Conservation (phyloP, 176 grass and related monocot species). For the Musa itinerans region DNA sequence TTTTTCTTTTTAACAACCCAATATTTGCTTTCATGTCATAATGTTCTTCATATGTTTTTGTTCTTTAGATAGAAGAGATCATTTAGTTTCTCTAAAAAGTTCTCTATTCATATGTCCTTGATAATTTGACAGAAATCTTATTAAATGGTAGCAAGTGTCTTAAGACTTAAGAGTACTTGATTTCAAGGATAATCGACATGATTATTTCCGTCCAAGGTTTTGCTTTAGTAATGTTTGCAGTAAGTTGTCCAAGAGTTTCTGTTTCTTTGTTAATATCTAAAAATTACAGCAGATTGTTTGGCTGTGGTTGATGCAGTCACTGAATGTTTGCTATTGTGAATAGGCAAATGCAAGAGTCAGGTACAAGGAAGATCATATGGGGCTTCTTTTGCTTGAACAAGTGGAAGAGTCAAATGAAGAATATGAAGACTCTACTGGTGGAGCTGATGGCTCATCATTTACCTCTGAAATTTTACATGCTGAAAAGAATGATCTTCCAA, state of each 20-base stretch:
- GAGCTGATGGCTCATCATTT: conserved; percentile 47
- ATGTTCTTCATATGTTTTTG: no score
- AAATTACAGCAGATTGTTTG: neutral
- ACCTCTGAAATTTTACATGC: conserved; percentile 66
- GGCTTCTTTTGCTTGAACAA: conserved; percentile 49
- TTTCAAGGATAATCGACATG: neutral
- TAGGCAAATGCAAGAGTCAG: conserved; percentile 64
- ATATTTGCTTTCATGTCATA: no score
- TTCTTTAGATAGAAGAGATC: neutral
- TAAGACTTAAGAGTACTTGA: neutral
- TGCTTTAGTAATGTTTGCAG: neutral
- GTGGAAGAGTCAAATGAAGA: conserved; percentile 72
- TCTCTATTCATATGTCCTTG: neutral
- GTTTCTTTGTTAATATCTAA: neutral
- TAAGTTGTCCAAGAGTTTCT: neutral
- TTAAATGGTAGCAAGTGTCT: neutral
- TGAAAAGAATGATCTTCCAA: conserved; percentile 72
- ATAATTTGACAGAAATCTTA: neutral
- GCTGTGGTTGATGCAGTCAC: neutral
- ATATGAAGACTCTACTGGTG: conserved; percentile 41
- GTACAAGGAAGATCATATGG: conserved; percentile 43
- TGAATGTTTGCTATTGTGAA: conserved; percentile 28
- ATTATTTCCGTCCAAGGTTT: neutral
- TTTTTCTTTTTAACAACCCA: no score
- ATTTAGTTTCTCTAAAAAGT: neutral